A percentile compares a stretch with the other conserved stretches of the same genome.
phyloP scores from a whole-genome alignment of 1,139 yeast species.

The Geotrichum klebahnii region DNA sequence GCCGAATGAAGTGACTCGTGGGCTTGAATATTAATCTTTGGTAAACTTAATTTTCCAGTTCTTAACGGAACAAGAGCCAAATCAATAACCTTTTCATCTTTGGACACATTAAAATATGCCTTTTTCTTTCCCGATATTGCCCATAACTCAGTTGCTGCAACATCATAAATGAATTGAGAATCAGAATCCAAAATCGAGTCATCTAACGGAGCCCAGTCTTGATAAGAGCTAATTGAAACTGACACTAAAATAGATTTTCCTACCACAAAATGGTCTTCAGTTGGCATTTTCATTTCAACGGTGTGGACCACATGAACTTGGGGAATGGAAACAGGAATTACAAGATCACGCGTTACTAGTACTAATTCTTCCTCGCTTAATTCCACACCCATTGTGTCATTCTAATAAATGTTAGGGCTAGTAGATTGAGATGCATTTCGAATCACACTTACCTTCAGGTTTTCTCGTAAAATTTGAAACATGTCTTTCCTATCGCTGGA shows the following conservation, averaged over 20 bases:
- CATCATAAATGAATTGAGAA: slow-evolving; percentile 35
- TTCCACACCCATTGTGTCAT: slow-evolving; percentile 10
- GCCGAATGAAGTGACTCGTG: slow-evolving; percentile 36
- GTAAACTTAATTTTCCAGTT: slow-evolving; percentile 68
- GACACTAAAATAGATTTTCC: slow-evolving; percentile 58
- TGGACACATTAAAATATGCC: slow-evolving; percentile 44
- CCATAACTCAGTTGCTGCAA: slow-evolving; percentile 55
- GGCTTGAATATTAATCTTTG: slow-evolving; percentile 51
- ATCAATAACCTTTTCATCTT: slow-evolving; percentile 34
- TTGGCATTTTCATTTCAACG: slow-evolving; percentile 29
- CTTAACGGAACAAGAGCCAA: slow-evolving; percentile 65
- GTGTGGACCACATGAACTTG: slow-evolving; percentile 33
- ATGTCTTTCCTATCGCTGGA: neutral
- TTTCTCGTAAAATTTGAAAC: slow-evolving; percentile 4
- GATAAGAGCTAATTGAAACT: slow-evolving; percentile 46
- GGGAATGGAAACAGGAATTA: slow-evolving; percentile 32
- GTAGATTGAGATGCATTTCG: neutral
- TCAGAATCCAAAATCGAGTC: neutral
- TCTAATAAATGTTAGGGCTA: neutral
- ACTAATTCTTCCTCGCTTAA: slow-evolving; percentile 15
- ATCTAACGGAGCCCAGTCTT: slow-evolving; percentile 43
- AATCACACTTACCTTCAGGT: slow-evolving; percentile 7
- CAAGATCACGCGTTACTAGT: slow-evolving; percentile 25
- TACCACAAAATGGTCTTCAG: slow-evolving; percentile 46
- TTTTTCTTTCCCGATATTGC: slow-evolving; percentile 60